These are phyloP conservation scores for Fusarium sp. DNA, from an alignment of 2,329 filamentous ascomycete species.

Conservation along the genomic window DNA sequence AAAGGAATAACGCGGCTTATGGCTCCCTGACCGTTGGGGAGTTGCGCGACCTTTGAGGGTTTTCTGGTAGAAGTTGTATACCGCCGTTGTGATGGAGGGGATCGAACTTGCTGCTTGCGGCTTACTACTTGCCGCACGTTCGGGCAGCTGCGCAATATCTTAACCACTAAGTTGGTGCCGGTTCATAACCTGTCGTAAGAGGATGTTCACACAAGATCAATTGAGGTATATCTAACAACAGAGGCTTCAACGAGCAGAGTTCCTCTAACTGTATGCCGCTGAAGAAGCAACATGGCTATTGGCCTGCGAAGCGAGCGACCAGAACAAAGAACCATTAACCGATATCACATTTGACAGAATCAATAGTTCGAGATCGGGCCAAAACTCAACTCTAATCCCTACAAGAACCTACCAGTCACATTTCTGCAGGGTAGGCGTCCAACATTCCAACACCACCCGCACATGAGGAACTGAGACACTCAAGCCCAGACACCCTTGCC, in stretches of 20 bases:
- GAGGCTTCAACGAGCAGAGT: background rate
- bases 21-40: no score
- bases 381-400: constrained; percentile 2
- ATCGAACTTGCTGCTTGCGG: no score
- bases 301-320: background rate
- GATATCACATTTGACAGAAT: constrained; percentile 17
- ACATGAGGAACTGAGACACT: background rate
- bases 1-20: no score
- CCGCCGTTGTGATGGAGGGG: no score
- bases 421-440: background rate
- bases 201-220: no score
- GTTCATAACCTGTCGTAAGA: no score
- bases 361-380: background rate
- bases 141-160: no score
- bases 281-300: background rate
- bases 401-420: constrained; percentile 14
- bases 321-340: background rate
- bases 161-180: no score
- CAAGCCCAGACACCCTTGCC: background rate
- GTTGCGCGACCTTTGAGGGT: no score
- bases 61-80: no score
- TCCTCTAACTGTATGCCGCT: background rate
- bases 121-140: no score
- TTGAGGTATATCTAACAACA: no score
- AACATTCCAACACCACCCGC: constrained; percentile 17